These are phyloP conservation scores for Cryphonectria parasitica DNA, from an alignment of 2,329 filamentous ascomycete species.

Conservation along the genomic window DNA sequence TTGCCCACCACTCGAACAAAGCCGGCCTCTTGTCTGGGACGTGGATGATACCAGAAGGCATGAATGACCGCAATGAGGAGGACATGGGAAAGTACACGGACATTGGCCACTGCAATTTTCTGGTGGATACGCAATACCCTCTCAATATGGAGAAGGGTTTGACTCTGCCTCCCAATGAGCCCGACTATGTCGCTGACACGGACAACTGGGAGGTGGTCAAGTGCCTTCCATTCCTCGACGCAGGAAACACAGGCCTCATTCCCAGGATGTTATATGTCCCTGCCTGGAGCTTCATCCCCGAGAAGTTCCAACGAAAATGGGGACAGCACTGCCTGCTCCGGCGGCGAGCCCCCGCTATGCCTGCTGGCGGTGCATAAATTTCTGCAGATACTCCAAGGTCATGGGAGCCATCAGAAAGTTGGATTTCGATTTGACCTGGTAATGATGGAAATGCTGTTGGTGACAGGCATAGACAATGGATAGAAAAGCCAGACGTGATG, in stretches of 20 bases:
- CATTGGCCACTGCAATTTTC: conserved; percentile 74
- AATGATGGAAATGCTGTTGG: neutral
- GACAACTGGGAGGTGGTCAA: conserved; percentile 77
- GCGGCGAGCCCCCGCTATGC: conserved; percentile 40
- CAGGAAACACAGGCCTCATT: conserved; percentile 71
- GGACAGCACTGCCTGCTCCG: conserved; percentile 84
- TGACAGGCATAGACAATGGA: neutral
- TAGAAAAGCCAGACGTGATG: neutral
- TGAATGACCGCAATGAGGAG: conserved; percentile 92
- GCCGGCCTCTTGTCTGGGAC: conserved; percentile 82
- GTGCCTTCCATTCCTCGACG: conserved; percentile 82
- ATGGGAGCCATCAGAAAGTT: neutral
- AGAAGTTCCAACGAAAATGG: conserved; percentile 75
- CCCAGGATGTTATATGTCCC: conserved; percentile 85
- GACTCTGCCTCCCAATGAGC: conserved; percentile 68
- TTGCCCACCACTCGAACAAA: conserved; percentile 71
- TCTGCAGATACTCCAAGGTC: neutral
- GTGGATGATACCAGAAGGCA: conserved; percentile 77
- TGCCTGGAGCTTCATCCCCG: conserved; percentile 69
- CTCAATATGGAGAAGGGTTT: conserved; percentile 44
- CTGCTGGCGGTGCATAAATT: neutral
- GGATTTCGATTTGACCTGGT: neutral
- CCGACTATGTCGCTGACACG: conserved; percentile 75
- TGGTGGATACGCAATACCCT: conserved; percentile 86
- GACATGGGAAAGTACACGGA: conserved; percentile 86